Percentiles rank a stretch among this genome's conserved stretches.
Evolutionary conservation across 331 rosid species (phyloP).

Genomic region (Quercus lobata): DNA sequence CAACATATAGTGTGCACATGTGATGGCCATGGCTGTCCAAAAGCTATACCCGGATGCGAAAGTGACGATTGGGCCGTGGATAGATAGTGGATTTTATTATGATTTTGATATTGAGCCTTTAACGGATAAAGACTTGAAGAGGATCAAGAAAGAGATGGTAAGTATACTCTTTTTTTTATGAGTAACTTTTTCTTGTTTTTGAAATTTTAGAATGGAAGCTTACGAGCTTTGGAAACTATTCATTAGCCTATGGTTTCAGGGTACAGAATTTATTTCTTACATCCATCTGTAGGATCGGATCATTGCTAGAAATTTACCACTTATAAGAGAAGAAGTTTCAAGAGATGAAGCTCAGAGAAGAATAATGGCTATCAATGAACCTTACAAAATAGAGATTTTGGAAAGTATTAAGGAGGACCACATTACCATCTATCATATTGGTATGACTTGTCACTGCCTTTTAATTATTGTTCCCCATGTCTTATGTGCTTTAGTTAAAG

Average conservation of each 20-base stretch:
- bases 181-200: slow-evolving; percentile 2
- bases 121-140: slow-evolving; percentile 87
- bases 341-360: slow-evolving; percentile 85
- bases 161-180: slow-evolving; percentile 1
- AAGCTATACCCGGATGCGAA: slow-evolving; percentile 87
- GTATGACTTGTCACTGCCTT: slow-evolving; percentile 38
- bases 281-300: slow-evolving; percentile 67
- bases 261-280: slow-evolving; percentile 16
- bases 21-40: slow-evolving; percentile 99
- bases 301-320: slow-evolving; percentile 72
- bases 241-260: slow-evolving; percentile 18
- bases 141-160: slow-evolving; percentile 93
- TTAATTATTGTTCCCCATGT: not conserved
- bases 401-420: slow-evolving; percentile 84
- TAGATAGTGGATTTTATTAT: slow-evolving; percentile 90
- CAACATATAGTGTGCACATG: slow-evolving; percentile 85
- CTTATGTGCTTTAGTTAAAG: not conserved
- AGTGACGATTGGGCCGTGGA: slow-evolving; percentile 98
- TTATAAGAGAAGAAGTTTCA: slow-evolving; percentile 87
- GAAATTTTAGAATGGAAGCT: slow-evolving; percentile 1
- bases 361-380: slow-evolving; percentile 71
- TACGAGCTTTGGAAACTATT: slow-evolving; percentile 18
- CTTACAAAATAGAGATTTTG: slow-evolving; percentile 92
- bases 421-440: slow-evolving; percentile 89
- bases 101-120: slow-evolving; percentile 87